Evolutionary conservation across 257 asterid genomes (phyloP).

Genomic region (Fraxinus anomala): DNA sequence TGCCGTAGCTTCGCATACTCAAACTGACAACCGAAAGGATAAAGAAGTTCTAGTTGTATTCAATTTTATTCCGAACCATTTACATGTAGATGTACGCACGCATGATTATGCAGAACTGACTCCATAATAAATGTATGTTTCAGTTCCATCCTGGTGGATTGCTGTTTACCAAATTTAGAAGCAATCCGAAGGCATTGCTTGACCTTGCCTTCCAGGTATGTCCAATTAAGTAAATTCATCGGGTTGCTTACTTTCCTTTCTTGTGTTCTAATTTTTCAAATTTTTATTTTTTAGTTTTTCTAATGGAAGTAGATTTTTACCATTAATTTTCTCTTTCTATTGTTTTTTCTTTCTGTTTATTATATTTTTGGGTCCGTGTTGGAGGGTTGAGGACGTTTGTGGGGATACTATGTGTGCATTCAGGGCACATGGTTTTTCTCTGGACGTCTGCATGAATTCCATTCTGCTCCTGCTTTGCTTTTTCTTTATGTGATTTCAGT

Average conservation of each 20-base stretch:
- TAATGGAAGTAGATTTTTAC: neutral
- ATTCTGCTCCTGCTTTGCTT: no score
- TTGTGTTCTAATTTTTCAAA: neutral
- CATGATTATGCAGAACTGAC: neutral
- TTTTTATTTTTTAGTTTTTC: neutral
- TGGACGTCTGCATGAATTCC: no score
- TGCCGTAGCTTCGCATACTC: constrained; percentile 79
- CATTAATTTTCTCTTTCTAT: neutral
- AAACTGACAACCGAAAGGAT: constrained; percentile 80
- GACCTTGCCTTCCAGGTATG: constrained; percentile 60
- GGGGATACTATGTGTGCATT: no score
- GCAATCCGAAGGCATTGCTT: constrained; percentile 85
- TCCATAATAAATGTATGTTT: constrained; percentile 17
- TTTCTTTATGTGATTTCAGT: no score
- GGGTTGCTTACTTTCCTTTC: constrained; percentile 33
- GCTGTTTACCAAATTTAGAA: constrained; percentile 76
- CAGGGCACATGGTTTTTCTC: no score
- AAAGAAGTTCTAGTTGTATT: constrained; percentile 54
- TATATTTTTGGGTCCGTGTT: no score
- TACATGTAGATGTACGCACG: neutral
- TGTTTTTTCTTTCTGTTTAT: neutral
- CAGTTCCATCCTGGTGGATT: constrained; percentile 86
- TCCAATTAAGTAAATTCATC: constrained; percentile 28
- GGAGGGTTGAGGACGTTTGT: no score
- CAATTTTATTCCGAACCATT: neutral